These are phyloP conservation scores for Stachybotrys chartarum DNA, from an alignment of 2,329 filamentous ascomycete species.

Conservation along the genomic window DNA sequence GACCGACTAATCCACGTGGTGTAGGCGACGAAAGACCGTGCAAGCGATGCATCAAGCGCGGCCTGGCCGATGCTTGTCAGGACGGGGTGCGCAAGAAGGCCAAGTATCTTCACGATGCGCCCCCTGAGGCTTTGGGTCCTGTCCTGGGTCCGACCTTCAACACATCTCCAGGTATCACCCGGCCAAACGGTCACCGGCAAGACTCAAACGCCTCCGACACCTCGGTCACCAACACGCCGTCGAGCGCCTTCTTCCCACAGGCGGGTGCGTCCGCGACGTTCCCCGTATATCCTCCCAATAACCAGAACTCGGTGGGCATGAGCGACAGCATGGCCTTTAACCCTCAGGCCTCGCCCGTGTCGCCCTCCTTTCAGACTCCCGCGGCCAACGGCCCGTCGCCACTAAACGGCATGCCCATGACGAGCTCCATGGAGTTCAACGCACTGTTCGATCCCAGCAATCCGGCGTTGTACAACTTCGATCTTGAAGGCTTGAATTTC, in stretches of 20 bases:
- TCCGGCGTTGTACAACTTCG: conserved; percentile 90
- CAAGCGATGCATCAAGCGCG: conserved; percentile 87
- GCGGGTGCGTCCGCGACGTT: conserved; percentile 35
- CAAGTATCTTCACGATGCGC: conserved; percentile 96
- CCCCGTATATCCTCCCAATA: conserved; percentile 40
- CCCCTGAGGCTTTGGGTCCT: conserved; percentile 81
- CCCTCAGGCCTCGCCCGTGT: conserved; percentile 65
- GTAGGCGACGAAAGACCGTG: conserved; percentile 92
- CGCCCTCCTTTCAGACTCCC: conserved; percentile 59
- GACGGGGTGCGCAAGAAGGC: conserved; percentile 98
- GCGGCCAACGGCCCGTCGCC: conserved; percentile 41
- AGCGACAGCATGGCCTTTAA: conserved; percentile 49
- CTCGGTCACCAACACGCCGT: conserved; percentile 27
- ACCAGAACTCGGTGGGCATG: conserved; percentile 38
- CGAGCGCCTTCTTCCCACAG: conserved; percentile 41
- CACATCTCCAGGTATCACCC: conserved; percentile 40
- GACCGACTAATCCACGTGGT: not conserved
- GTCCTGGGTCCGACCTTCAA: conserved; percentile 69
- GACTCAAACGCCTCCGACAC: conserved; percentile 40
- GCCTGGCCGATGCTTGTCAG: conserved; percentile 83
- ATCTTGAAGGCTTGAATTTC: conserved; percentile 81
- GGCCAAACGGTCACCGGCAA: conserved; percentile 39
- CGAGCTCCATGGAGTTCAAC: conserved; percentile 44
- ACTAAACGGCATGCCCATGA: conserved; percentile 41
- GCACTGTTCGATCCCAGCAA: conserved; percentile 85